phyloP scores from a whole-genome alignment of 345 rosid species.

The Diplotaxis tenuifolia region DNA sequence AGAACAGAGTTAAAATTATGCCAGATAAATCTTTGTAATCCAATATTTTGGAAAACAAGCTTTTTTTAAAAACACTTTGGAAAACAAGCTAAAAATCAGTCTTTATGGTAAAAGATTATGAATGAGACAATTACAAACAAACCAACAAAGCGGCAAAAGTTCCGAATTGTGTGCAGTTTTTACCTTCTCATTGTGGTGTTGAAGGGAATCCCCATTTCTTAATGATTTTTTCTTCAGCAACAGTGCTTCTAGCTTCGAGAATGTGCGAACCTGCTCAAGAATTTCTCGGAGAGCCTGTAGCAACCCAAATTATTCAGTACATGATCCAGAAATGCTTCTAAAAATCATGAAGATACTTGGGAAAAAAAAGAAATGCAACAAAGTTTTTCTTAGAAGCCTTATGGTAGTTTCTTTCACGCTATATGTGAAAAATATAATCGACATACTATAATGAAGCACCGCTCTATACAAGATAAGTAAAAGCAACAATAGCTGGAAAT shows the following conservation, averaged over 20 bases:
- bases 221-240: conserved; percentile 68
- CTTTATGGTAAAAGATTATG: neutral
- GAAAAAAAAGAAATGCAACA: conserved; percentile 1
- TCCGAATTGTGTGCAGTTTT: conserved; percentile 8
- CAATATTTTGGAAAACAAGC: neutral
- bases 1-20: neutral
- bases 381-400: neutral
- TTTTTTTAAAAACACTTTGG: too few relatives aligned
- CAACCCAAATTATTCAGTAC: conserved; percentile 18
- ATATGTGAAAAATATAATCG: neutral
- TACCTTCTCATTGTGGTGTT: conserved; percentile 68
- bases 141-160: conserved; percentile 4
- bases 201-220: conserved; percentile 59
- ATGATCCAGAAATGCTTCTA: neutral
- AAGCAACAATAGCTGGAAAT: neutral
- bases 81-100: conserved; percentile 7
- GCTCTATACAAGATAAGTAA: neutral
- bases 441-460: neutral
- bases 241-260: conserved; percentile 60
- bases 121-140: neutral
- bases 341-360: conserved; percentile 9
- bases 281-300: conserved; percentile 67
- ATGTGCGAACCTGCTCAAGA: conserved; percentile 55
- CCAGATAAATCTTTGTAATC: neutral
- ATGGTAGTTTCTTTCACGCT: neutral